Evolutionary conservation across 495 filamentous ascomycete species (phyloP), one percentile per base, ranked within the genome.

Genomic region (Penicillium desertorum): DNA sequence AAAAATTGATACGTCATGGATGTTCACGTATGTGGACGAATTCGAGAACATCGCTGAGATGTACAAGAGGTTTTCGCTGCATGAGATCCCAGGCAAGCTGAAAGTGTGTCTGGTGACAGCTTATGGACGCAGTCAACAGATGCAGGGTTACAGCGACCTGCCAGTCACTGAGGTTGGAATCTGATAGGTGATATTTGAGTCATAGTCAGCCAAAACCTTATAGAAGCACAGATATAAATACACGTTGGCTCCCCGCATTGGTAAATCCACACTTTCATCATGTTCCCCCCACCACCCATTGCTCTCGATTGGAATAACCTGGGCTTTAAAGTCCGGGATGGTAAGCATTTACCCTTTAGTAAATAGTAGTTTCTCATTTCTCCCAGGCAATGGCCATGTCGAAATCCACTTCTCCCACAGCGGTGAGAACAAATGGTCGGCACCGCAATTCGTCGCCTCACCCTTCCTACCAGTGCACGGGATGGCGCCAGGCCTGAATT

Each of bases 401-500:
- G 71, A 72, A 66, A 68, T 60, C 57, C 64, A 69, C 56, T 71
- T 62, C 49, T 68, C 69, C 37, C 30, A 57, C 7, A 68, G 63
- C 56, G 83, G 81, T 19, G 62, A 56, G 2, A 60, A 55, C 27
- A 66, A 85, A 79, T 96, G 92, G 92, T 82, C 86, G 0, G 50
- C 83, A 19, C 91, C 87, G 10, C 61, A 76, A 56, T 92, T 95
- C 76, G 78, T 96, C 55, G 68, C 77, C 17, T 87, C 90, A 62
- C 92, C 92, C 4, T 90, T 79, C 76, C 82, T 96, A 56, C 80
- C 81, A 51, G 83, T 96, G 63, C 92, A 96, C 73, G 92, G 91
- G 58, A 90, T 96, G 86, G 84, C 90, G 0, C 92, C 92, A 0
- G 92, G 81, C 34, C 82, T 96, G 43, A 96, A 96, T 79, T 96